A percentile compares a stretch with the other conserved stretches of the same genome.
These are phyloP conservation scores for Irpex sp. DNA, from an alignment of 1,284 basidiomycete species.

Conservation along the genomic window DNA sequence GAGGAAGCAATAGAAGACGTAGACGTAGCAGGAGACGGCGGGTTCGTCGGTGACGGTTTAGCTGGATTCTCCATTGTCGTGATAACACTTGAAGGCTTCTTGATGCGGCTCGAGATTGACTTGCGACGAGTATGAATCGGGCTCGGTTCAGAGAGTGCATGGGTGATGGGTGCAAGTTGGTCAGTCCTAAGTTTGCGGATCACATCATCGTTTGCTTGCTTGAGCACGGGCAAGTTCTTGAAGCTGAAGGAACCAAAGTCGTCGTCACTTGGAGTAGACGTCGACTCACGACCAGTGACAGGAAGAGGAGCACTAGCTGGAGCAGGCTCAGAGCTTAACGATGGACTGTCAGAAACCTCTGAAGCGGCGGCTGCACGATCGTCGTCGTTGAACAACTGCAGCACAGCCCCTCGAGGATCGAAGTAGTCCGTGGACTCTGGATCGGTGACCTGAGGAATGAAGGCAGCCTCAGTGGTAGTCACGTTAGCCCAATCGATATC, in stretches of 20 bases:
- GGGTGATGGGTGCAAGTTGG: conserved; percentile 68
- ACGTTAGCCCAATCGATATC: conserved; percentile 94
- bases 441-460: conserved; percentile 94
- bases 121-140: conserved; percentile 58
- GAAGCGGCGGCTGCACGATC: conserved; percentile 52
- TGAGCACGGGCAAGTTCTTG: conserved; percentile 95
- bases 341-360: conserved; percentile 39
- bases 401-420: conserved; percentile 89
- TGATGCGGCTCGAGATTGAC: conserved; percentile 71
- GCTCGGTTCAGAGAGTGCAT: conserved; percentile 66
- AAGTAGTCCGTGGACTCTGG: conserved; percentile 99
- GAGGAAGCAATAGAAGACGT: conserved; percentile 92
- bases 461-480: conserved; percentile 85
- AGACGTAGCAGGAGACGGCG: conserved; percentile 89
- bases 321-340: conserved; percentile 32
- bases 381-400: conserved; percentile 86
- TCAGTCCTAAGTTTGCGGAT: conserved; percentile 92
- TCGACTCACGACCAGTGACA: conserved; percentile 43
- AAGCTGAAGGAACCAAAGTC: conserved; percentile 99
- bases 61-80: conserved; percentile 53
- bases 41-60: conserved; percentile 58
- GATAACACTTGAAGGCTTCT: conserved; percentile 78
- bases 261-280: conserved; percentile 59
- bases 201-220: conserved; percentile 98
- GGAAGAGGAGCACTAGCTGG: conserved; percentile 44